These are phyloP conservation scores for Coemansia sp. DNA, from an alignment of 192 early-diverging fungal species.

Conservation along the genomic window DNA sequence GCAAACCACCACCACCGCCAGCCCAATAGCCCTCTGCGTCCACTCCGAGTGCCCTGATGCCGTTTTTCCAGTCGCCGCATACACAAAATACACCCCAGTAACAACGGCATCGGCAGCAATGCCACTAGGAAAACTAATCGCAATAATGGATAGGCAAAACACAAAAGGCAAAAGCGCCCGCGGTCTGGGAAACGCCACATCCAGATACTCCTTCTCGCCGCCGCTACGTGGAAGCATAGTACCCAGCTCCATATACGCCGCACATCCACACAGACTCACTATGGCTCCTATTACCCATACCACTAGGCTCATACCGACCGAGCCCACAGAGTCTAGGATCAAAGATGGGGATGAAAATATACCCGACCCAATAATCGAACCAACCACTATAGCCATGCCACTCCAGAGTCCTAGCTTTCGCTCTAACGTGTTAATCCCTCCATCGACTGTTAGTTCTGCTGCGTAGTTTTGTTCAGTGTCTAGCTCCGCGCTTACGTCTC, in stretches of 20 bases:
- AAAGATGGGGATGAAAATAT: slow-evolving; percentile 50
- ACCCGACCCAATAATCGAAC: slow-evolving; percentile 53
- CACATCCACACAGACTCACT: slow-evolving; percentile 41
- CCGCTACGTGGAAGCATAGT: slow-evolving; percentile 57
- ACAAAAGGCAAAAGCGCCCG: slow-evolving; percentile 51
- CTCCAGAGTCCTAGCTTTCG: slow-evolving; percentile 46
- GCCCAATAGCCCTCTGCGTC: slow-evolving; percentile 40
- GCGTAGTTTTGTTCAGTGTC: neutral
- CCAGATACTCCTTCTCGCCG: slow-evolving; percentile 64
- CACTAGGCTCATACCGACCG: slow-evolving; percentile 40
- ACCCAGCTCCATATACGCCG: slow-evolving; percentile 55
- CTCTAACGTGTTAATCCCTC: slow-evolving; percentile 18
- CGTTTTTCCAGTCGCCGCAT: slow-evolving; percentile 25
- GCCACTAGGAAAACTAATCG: slow-evolving; percentile 31
- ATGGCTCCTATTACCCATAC: slow-evolving; percentile 47
- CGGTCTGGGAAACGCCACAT: slow-evolving; percentile 54
- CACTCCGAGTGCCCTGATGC: slow-evolving; percentile 26
- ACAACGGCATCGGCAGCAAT: slow-evolving; percentile 49
- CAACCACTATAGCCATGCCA: slow-evolving; percentile 50
- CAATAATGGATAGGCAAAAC: slow-evolving; percentile 44
- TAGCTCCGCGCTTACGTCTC: neutral
- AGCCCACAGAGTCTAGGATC: slow-evolving; percentile 40
- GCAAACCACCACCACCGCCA: slow-evolving; percentile 28
- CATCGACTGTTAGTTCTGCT: neutral
- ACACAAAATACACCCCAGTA: slow-evolving; percentile 45